A percentile compares a stretch with the other conserved stretches of the same genome.
Conservation (phyloP, 805 yeast species). For the Candida arabinofermentans region DNA sequence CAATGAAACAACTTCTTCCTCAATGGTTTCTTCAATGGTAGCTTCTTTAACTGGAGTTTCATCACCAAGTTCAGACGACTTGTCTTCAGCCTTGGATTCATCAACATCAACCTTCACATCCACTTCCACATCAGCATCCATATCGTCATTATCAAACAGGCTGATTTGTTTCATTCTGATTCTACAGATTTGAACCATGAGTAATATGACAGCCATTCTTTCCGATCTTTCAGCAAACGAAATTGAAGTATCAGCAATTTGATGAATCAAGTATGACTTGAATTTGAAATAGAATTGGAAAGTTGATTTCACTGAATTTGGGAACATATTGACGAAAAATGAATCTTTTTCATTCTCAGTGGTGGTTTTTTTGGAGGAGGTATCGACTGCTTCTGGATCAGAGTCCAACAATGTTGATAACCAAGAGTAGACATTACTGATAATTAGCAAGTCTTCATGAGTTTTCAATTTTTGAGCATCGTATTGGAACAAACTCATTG, state of each 20-base stretch:
- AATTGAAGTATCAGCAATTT: conserved; percentile 61
- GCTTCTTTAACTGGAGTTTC: too few relatives aligned
- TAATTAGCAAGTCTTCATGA: conserved; percentile 51
- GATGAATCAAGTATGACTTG: conserved; percentile 57
- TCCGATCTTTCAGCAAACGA: conserved; percentile 55
- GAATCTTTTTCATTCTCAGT: conserved; percentile 12
- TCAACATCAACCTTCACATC: neutral
- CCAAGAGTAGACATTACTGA: conserved; percentile 71
- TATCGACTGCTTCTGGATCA: conserved; percentile 18
- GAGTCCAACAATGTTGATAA: conserved; percentile 52
- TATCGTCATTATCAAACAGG: conserved; percentile 31
- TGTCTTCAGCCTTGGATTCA: too few relatives aligned
- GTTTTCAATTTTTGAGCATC: conserved; percentile 36
- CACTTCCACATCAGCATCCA: conserved; percentile 5
- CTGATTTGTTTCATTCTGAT: conserved; percentile 60
- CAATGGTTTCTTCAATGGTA: neutral
- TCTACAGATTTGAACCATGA: conserved; percentile 60
- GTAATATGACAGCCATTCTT: conserved; percentile 64
- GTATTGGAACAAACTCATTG: conserved; percentile 55
- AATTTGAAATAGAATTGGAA: conserved; percentile 66
- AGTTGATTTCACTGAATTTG: conserved; percentile 62
- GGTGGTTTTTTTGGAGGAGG: too few relatives aligned
- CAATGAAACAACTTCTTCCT: conserved; percentile 30
- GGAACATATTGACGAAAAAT: conserved; percentile 45
- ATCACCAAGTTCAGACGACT: too few relatives aligned